Conservation (phyloP, 805 yeast species). For the Kodamaea kaohsiungensis region DNA sequence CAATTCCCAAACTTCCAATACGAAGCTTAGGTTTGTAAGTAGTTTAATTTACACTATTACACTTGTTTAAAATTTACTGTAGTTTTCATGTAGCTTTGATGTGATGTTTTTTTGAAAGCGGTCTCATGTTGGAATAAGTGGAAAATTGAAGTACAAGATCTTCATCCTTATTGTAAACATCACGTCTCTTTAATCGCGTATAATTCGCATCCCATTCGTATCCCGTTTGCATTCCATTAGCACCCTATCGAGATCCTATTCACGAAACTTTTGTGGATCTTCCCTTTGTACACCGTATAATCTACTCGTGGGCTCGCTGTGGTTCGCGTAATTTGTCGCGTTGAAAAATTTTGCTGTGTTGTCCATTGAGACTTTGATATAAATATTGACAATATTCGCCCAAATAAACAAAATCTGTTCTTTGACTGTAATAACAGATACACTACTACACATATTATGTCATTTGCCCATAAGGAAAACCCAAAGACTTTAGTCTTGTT, state of each 20-base stretch:
- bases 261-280: neutral
- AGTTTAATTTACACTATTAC: neutral
- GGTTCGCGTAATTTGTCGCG: constrained; percentile 2
- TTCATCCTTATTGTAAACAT: no score
- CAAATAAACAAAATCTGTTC: neutral
- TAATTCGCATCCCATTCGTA: no score
- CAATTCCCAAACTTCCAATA: constrained; percentile 89
- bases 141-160: no score
- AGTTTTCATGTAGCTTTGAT: neutral
- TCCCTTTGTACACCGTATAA: neutral
- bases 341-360: constrained; percentile 10
- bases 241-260: no score
- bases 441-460: constrained; percentile 31
- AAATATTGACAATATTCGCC: constrained; percentile 5
- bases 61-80: constrained; percentile 1
- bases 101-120: no score
- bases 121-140: no score
- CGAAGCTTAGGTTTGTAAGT: constrained; percentile 36
- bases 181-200: no score
- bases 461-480: constrained; percentile 72
- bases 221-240: no score
- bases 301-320: neutral
- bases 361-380: constrained; percentile 6
- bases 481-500: constrained; percentile 89
- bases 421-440: constrained; percentile 7